Conservation (phyloP, 768 basidiomycete species). For the Phylloporus arenicola region DNA sequence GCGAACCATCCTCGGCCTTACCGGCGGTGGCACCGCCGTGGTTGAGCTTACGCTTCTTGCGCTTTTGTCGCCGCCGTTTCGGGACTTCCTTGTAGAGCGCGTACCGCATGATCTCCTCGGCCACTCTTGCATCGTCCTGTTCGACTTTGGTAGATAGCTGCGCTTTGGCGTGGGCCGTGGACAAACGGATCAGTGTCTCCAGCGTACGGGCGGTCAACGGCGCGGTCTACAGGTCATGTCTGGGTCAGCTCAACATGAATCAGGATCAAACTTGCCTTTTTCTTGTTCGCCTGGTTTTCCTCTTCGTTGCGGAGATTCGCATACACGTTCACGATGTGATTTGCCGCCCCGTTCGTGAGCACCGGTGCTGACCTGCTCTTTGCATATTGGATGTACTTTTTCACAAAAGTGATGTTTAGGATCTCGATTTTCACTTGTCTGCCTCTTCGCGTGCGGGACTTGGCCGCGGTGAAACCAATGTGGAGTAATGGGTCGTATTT, state of each 20-base stretch:
- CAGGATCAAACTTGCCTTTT: conserved; percentile 50
- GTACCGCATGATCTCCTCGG: conserved; percentile 94
- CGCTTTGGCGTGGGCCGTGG: conserved; percentile 96
- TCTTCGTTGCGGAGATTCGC: conserved; percentile 89
- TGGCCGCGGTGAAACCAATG: conserved; percentile 58
- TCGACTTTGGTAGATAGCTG: conserved; percentile 83
- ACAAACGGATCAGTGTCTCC: conserved; percentile 95
- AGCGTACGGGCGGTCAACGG: conserved; percentile 97
- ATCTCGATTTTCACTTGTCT: conserved; percentile 73
- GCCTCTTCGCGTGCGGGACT: conserved; percentile 50
- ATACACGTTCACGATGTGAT: conserved; percentile 90
- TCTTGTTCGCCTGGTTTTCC: conserved; percentile 74
- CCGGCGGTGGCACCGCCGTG: conserved; percentile 51
- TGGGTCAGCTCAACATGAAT: conserved; percentile 4
- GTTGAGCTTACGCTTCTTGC: conserved; percentile 86
- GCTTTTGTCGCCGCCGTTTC: conserved; percentile 56
- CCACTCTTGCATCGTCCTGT: conserved; percentile 78
- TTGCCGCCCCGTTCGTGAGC: conserved; percentile 89
- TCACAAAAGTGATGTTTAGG: conserved; percentile 88
- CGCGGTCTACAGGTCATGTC: conserved; percentile 61
- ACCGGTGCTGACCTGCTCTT: conserved; percentile 83
- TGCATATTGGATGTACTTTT: conserved; percentile 98
- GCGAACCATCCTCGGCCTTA: conserved; percentile 47
- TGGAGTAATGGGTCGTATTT: conserved; percentile 96
- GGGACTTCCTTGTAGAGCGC: conserved; percentile 97